phyloP scores from a whole-genome alignment of 208 protist genomes.

The Tetramitus jugosus region DNA sequence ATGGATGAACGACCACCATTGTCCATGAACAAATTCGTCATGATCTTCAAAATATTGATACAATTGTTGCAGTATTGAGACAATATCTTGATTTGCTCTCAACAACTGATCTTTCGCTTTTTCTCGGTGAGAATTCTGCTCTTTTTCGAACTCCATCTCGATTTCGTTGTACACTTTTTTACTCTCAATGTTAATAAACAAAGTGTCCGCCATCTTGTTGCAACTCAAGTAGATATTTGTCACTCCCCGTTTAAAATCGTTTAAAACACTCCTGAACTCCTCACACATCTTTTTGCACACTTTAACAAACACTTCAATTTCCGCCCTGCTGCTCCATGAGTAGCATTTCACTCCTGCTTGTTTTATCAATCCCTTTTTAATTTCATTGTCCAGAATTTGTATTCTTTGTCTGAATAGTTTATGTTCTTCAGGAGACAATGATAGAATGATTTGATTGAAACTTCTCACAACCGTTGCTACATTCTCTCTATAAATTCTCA shows the following conservation, averaged over 20 bases:
- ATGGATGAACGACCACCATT: conserved; percentile 82
- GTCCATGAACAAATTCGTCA: conserved; percentile 58
- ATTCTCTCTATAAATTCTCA: conserved; percentile 88
- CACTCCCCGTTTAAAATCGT: conserved; percentile 81
- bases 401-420: conserved; percentile 84
- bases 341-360: conserved; percentile 78
- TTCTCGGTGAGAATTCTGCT: conserved; percentile 66
- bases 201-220: conserved; percentile 71
- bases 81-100: conserved; percentile 65
- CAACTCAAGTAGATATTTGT: conserved; percentile 74
- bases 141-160: conserved; percentile 64
- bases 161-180: conserved; percentile 73
- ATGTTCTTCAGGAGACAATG: conserved; percentile 74
- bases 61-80: conserved; percentile 58
- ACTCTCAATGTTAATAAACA: conserved; percentile 83
- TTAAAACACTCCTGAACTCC: conserved; percentile 71
- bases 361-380: too few relatives aligned
- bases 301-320: conserved; percentile 86
- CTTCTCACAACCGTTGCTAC: conserved; percentile 83
- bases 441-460: conserved; percentile 84
- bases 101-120: conserved; percentile 60
- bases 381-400: conserved; percentile 75
- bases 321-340: conserved; percentile 82
- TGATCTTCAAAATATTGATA: conserved; percentile 76
- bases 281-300: conserved; percentile 74